Percentiles rank a stretch among this genome's conserved stretches.
Evolutionary conservation across 2,329 filamentous ascomycete genomes (phyloP).

Genomic region (Fusarium chlamydosporum): DNA sequence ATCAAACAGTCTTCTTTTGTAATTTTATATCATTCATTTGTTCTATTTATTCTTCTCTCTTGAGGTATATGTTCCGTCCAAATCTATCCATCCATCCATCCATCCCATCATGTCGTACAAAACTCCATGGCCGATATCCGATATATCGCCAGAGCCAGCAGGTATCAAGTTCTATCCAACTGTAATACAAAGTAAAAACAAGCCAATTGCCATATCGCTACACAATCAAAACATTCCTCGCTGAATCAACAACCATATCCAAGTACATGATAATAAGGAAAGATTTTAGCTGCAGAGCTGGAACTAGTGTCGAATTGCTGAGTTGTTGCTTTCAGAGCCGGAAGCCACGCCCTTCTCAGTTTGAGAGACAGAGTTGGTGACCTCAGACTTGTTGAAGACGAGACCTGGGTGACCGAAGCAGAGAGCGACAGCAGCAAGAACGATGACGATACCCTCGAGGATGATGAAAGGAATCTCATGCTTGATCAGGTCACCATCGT

Average conservation of each 20-base stretch:
- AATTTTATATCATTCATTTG: neutral
- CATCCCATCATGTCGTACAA: slow-evolving; percentile 6
- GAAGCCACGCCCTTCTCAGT: slow-evolving; percentile 44
- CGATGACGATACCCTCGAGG: slow-evolving; percentile 63
- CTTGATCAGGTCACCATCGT: slow-evolving; percentile 67
- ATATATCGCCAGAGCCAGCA: slow-evolving; percentile 29
- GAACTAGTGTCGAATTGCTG: neutral
- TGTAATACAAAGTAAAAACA: slow-evolving; percentile 5
- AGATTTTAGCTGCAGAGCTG: neutral
- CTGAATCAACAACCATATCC: neutral
- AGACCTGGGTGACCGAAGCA: slow-evolving; percentile 60
- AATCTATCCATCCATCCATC: neutral
- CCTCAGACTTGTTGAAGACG: slow-evolving; percentile 52
- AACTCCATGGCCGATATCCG: slow-evolving; percentile 26
- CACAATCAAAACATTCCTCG: slow-evolving; percentile 30
- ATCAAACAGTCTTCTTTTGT: too few relatives aligned
- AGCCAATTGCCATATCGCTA: slow-evolving; percentile 25
- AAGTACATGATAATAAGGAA: neutral
- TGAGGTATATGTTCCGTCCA: slow-evolving; percentile 18
- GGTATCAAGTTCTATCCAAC: slow-evolving; percentile 33
- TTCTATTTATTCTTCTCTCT: neutral
- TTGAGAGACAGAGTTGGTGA: slow-evolving; percentile 39
- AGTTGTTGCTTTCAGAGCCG: slow-evolving; percentile 34
- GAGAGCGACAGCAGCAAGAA: slow-evolving; percentile 56
- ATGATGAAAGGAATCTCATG: slow-evolving; percentile 67